Evolutionary conservation across 345 rosid species (phyloP).

Genomic region (Rhodamnia rubescens): DNA sequence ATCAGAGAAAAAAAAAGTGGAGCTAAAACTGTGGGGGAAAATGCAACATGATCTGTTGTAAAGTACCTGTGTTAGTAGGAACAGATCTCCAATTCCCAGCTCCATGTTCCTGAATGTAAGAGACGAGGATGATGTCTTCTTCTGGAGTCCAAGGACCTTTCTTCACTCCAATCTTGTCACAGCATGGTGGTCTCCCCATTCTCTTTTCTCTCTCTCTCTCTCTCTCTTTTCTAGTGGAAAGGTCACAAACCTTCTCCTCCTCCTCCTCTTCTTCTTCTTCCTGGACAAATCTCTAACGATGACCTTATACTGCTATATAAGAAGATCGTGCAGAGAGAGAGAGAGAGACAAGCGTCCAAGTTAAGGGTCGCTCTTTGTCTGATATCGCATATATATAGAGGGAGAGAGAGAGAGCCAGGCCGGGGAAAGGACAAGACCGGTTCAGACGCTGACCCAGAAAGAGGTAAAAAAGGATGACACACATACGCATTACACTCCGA

Average conservation of each 20-base stretch:
- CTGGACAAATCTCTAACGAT: neutral
- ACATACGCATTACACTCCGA: neutral
- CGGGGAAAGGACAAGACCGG: neutral
- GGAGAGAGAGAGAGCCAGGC: neutral
- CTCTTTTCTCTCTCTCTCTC: too few relatives aligned
- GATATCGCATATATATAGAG: neutral
- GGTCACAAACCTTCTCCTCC: neutral
- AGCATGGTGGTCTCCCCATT: slow-evolving; percentile 94
- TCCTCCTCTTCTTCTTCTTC: neutral
- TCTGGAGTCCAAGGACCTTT: slow-evolving; percentile 99
- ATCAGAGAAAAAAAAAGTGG: neutral
- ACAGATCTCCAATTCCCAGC: slow-evolving; percentile 96
- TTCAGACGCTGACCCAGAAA: slow-evolving; percentile 19
- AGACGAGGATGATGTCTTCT: slow-evolving; percentile 87
- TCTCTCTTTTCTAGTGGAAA: neutral
- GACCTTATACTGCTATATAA: neutral
- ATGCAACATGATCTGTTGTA: neutral
- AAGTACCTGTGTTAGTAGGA: slow-evolving; percentile 65
- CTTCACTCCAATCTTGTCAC: slow-evolving; percentile 76
- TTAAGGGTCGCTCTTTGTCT: neutral
- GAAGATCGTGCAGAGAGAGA: neutral
- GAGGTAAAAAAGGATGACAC: neutral
- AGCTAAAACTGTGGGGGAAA: neutral
- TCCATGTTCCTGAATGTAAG: slow-evolving; percentile 84
- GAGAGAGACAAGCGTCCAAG: neutral